Conservation (phyloP, 768 basidiomycete species). For the Amyloporia xantha region DNA sequence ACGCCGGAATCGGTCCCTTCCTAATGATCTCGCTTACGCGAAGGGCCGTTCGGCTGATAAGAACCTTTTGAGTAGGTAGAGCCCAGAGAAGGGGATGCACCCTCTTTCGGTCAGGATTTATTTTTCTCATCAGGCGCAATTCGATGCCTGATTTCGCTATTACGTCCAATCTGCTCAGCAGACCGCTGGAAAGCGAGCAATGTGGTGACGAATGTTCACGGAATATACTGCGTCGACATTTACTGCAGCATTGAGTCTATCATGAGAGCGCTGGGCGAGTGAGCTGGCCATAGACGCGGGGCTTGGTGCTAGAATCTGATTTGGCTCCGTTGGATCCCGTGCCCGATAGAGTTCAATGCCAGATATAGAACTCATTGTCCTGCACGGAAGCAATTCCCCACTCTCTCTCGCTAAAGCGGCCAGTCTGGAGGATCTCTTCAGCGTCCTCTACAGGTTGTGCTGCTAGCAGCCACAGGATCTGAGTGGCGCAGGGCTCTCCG, state of each 20-base stretch:
- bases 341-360: background rate
- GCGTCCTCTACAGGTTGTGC: background rate
- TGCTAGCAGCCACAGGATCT: background rate
- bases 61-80: background rate
- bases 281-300: too few species aligned
- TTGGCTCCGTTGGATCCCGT: background rate
- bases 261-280: too few species aligned
- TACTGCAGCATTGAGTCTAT: too few species aligned
- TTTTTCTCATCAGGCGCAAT: background rate
- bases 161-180: background rate
- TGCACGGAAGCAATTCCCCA: background rate
- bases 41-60: constrained; percentile 3
- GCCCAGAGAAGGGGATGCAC: constrained; percentile 1
- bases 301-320: too few species aligned
- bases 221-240: too few species aligned
- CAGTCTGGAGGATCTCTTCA: background rate
- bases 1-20: too few species aligned
- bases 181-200: background rate
- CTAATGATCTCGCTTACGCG: constrained; percentile 2
- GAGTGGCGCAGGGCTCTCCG: too few species aligned
- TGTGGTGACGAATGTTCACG: too few species aligned
- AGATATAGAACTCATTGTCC: background rate
- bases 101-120: background rate
- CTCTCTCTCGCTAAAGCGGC: background rate
- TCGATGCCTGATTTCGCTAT: background rate